These are phyloP conservation scores for Fraxinus americana DNA, from an alignment of 257 asterid species.

Conservation along the genomic window DNA sequence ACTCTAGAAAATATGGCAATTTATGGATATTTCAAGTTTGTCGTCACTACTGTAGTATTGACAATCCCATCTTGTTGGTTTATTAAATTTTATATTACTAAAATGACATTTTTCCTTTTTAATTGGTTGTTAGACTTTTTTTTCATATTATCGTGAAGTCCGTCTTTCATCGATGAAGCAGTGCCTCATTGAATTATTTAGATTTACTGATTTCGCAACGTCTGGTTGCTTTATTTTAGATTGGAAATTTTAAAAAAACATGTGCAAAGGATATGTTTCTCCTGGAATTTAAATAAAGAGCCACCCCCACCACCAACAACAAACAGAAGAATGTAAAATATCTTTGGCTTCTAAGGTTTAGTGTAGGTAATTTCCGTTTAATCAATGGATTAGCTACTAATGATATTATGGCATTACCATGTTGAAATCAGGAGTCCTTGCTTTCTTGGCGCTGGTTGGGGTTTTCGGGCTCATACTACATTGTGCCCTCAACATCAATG, in stretches of 20 bases:
- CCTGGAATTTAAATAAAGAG: neutral
- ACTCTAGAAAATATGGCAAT: neutral
- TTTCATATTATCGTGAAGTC: neutral
- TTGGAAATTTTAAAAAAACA: neutral
- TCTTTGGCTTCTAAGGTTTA: neutral
- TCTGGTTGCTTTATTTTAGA: neutral
- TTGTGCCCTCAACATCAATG: slow-evolving; percentile 36
- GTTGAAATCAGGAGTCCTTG: slow-evolving; percentile 46
- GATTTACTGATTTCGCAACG: neutral
- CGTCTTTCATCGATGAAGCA: neutral
- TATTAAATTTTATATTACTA: neutral
- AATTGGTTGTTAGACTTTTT: neutral
- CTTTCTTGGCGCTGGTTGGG: slow-evolving; percentile 57
- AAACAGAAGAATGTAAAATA: neutral
- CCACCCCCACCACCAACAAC: neutral
- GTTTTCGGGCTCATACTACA: slow-evolving; percentile 50
- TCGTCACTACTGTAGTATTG: neutral
- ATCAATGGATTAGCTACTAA: neutral
- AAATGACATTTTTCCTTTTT: neutral
- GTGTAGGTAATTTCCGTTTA: neutral
- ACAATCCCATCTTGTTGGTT: neutral
- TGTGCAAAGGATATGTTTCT: neutral
- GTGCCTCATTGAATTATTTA: neutral
- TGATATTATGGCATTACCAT: slow-evolving; percentile 19
- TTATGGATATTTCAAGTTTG: neutral